Evolutionary conservation across 2,329 filamentous ascomycete species (phyloP).

Genomic region (Colletotrichum sublineola): DNA sequence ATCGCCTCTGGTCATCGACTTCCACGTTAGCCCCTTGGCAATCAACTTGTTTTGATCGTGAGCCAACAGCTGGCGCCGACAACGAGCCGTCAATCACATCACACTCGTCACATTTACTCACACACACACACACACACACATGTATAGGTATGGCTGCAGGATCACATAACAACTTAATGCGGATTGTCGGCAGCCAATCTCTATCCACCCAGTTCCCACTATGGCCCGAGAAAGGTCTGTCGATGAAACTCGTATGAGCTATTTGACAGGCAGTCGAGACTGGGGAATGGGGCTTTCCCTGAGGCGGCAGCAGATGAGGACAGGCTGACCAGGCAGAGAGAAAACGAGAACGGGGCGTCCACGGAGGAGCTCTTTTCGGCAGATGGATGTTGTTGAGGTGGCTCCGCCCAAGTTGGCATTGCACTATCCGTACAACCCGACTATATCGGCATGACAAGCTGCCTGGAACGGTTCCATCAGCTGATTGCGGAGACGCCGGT

Average conservation of each 20-base stretch:
- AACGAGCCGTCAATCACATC: constrained; percentile 18
- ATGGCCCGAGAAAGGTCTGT: constrained; percentile 23
- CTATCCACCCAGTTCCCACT: constrained; percentile 20
- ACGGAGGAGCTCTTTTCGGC: constrained; percentile 33
- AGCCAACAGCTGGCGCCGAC: constrained; percentile 24
- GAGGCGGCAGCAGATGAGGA: constrained; percentile 23
- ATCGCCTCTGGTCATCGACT: neutral
- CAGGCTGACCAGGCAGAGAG: neutral
- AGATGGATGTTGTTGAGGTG: constrained; percentile 14
- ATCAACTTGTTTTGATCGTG: neutral
- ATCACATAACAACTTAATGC: constrained; percentile 27
- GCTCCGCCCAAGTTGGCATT: constrained; percentile 20
- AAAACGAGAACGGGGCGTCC: constrained; percentile 16
- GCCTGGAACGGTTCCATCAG: constrained; percentile 14
- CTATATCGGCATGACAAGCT: constrained; percentile 4
- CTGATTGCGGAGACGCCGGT: constrained; percentile 30
- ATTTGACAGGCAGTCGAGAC: constrained; percentile 29
- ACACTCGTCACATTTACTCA: constrained; percentile 12
- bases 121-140: neutral
- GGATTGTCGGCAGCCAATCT: constrained; percentile 27
- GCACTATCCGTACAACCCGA: neutral
- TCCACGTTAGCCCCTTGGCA: neutral
- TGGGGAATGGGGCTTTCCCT: constrained; percentile 29
- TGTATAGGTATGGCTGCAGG: constrained; percentile 7
- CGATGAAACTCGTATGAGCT: constrained; percentile 39